Evolutionary conservation across 352 stramenopile species (phyloP), one percentile per base, ranked within the genome.

Genomic region (Phytophthora boehmeriae): DNA sequence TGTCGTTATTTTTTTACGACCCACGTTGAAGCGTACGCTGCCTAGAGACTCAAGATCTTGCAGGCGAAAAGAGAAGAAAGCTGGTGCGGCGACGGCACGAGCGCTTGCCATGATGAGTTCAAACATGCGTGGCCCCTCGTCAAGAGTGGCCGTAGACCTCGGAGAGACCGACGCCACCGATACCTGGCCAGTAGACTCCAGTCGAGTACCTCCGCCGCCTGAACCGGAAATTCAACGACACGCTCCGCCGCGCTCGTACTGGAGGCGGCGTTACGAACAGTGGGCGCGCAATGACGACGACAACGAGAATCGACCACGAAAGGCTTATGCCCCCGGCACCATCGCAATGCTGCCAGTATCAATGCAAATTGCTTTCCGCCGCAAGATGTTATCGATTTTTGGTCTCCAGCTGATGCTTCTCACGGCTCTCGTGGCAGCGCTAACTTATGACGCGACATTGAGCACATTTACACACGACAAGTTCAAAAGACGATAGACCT

Each of bases 331-430:
- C 4, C 50, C 52, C 19, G 68, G 68, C n/a, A 71, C 68, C 43
- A 76, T 76, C 38, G 64, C 68, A 1, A 64, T 48, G 30, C 56
- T 85, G 22, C 75, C 72, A 4, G 50, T 85, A 22, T 30, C 61
- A 2, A 70, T 82, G 58, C 75, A 82, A 39, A 66, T 78, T 19
- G 70, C 69, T 1, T 85, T 86, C 42, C 73, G 76, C 0, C 68
- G 68, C 22, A 83, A 80, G 28, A 76, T 86, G 63, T 35, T 86
- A 35, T 66, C 64, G 11, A 68, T 86, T 14, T 83, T 80, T 38
- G 71, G 71, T 25, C 19, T 77, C 22, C 76, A 86, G 36, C 43
- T 86, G 22, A 54, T 83, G 48, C 41, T 79, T 4, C 59, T 82
- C 4, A 77, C 75, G 5, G 52, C 57, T n/a, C 42, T 80, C 4